These are phyloP conservation scores for Cryptococcus wingfieldii DNA, from an alignment of 1,284 basidiomycete species.

Conservation along the genomic window DNA sequence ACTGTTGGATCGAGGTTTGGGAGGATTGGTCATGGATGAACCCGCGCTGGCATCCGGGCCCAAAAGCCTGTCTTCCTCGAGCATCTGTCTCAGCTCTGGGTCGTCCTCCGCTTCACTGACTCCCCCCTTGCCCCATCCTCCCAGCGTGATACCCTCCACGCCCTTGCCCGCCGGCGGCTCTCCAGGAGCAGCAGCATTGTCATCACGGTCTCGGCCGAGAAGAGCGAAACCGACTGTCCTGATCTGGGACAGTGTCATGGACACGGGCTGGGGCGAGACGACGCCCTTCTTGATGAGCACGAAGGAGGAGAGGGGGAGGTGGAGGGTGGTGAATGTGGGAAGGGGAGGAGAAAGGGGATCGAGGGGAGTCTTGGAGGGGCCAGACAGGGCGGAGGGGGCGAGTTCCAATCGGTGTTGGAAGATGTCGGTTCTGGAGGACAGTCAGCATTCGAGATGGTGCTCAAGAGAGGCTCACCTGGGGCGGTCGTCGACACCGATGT, in stretches of 20 bases:
- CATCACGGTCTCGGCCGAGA: constrained; percentile 42
- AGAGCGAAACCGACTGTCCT: constrained; percentile 52
- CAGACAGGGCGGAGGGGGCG: constrained; percentile 29
- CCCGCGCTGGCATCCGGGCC: not conserved
- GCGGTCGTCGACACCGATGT: constrained; percentile 53
- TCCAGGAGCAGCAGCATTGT: constrained; percentile 9
- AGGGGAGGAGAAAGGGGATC: constrained; percentile 22
- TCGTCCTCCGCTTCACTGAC: constrained; percentile 24
- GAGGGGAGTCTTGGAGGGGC: constrained; percentile 18
- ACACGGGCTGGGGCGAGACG: constrained; percentile 47
- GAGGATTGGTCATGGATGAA: not conserved
- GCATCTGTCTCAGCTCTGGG: constrained; percentile 28
- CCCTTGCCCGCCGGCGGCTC: constrained; percentile 7
- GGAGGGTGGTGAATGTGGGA: constrained; percentile 49
- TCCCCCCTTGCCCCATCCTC: constrained; percentile 28
- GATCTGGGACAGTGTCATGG: constrained; percentile 50
- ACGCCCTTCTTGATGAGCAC: constrained; percentile 53
- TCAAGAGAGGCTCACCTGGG: constrained; percentile 34
- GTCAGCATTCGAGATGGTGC: not conserved
- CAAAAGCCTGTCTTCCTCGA: constrained; percentile 10
- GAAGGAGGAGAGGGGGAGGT: constrained; percentile 52
- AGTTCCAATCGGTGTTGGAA: constrained; percentile 53
- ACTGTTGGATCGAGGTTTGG: not conserved
- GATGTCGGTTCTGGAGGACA: constrained; percentile 47
- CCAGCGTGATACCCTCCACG: constrained; percentile 16